Evolutionary conservation across 345 rosid species (phyloP).

Genomic region (Gossypioides kirkii): DNA sequence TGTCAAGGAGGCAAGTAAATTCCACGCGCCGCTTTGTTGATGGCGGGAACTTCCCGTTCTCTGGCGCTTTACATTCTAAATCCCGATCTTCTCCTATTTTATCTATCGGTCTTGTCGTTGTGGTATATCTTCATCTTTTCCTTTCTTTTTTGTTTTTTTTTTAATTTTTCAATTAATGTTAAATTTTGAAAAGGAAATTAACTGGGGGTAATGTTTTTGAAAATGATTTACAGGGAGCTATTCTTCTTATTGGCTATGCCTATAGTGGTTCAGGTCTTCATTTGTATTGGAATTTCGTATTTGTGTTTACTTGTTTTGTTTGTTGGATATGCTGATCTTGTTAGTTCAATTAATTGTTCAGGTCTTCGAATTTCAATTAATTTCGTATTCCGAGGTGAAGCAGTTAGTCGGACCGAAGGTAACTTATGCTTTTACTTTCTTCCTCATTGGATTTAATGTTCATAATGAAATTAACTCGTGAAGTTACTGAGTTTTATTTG

Average conservation of each 20-base stretch:
- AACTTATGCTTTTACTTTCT: neutral
- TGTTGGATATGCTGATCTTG: neutral
- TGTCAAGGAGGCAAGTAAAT: slow-evolving; percentile 87
- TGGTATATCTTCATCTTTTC: slow-evolving; percentile 36
- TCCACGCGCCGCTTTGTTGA: slow-evolving; percentile 71
- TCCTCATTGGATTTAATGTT: neutral
- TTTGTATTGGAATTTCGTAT: slow-evolving; percentile 7
- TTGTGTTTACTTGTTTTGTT: neutral
- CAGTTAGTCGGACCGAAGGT: slow-evolving; percentile 57
- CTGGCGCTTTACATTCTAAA: slow-evolving; percentile 68
- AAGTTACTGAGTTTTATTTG: neutral
- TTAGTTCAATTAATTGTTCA: neutral
- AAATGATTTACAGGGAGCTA: slow-evolving; percentile 56
- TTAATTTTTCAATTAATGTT: neutral
- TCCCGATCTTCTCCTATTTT: slow-evolving; percentile 73
- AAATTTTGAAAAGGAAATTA: neutral
- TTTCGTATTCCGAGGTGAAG: slow-evolving; percentile 56
- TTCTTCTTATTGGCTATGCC: slow-evolving; percentile 68
- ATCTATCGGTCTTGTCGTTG: slow-evolving; percentile 59
- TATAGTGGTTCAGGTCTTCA: slow-evolving; percentile 61
- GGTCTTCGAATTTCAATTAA: no score
- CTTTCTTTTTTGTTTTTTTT: neutral
- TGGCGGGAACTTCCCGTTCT: slow-evolving; percentile 69
- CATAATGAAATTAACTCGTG: neutral
- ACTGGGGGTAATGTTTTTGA: neutral